Conservation (phyloP, 768 basidiomycete genomes). For the Lyophyllum atratum region DNA sequence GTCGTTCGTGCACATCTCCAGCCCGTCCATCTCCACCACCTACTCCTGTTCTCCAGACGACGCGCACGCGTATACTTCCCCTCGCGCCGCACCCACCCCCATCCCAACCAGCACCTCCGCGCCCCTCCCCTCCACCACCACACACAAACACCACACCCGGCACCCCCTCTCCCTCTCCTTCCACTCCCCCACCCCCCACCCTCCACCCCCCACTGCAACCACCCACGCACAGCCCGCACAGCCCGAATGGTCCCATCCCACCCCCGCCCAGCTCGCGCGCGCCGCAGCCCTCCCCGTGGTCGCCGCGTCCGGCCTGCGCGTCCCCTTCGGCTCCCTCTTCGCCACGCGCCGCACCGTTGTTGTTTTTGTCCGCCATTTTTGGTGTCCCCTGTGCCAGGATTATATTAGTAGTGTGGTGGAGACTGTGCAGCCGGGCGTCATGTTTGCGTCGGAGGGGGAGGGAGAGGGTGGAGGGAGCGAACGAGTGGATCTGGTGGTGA, state of each 20-base stretch:
- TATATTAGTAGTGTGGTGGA: conserved; percentile 69
- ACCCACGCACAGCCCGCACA: conserved; percentile 14
- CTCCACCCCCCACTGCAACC: neutral
- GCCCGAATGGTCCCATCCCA: conserved; percentile 53
- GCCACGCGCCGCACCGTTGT: conserved; percentile 58
- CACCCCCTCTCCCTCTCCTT: conserved; percentile 9
- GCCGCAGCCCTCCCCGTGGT: conserved; percentile 68
- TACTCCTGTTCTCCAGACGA: conserved; percentile 25
- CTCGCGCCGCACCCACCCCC: conserved; percentile 13
- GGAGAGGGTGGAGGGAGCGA: conserved; percentile 1
- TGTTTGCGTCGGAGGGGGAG: conserved; percentile 28
- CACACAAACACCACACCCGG: neutral
- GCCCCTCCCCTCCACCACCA: neutral
- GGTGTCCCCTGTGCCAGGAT: conserved; percentile 87
- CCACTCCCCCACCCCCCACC: neutral
- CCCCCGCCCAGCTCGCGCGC: conserved; percentile 52
- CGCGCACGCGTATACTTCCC: conserved; percentile 23
- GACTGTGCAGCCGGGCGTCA: conserved; percentile 44
- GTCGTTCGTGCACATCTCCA: conserved; percentile 23
- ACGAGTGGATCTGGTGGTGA: conserved; percentile 65
- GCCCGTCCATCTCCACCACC: conserved; percentile 25
- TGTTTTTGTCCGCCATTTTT: conserved; percentile 88
- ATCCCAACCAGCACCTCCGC: neutral
- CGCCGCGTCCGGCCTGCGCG: conserved; percentile 63
- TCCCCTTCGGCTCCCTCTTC: conserved; percentile 72